Evolutionary conservation across 108 stramenopile genomes (phyloP).

Genomic region (Schizochytrium sp.): DNA sequence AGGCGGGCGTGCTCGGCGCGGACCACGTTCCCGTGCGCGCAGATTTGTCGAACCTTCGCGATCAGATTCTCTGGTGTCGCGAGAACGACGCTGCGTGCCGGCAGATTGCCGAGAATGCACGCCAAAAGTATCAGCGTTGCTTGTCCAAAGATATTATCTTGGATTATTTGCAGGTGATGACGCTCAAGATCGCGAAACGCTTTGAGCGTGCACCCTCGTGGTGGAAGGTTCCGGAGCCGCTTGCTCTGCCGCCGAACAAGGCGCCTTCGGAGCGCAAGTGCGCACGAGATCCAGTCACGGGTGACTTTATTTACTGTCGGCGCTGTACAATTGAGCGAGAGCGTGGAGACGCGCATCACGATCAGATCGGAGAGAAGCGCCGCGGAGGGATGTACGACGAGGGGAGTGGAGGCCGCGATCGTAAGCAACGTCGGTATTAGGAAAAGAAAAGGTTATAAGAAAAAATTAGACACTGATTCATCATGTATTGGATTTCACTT

Average conservation of each 20-base stretch:
- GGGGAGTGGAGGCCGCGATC: too few relatives aligned
- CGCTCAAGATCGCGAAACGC: conserved; percentile 63
- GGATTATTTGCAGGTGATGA: conserved; percentile 87
- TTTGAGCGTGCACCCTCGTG: conserved; percentile 31
- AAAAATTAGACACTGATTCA: too few relatives aligned
- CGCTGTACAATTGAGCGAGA: background rate
- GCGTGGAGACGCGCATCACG: too few relatives aligned
- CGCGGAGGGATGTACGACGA: too few relatives aligned
- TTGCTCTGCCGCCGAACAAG: background rate
- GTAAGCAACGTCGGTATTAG: too few relatives aligned
- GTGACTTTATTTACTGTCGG: background rate
- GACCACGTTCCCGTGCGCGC: conserved; percentile 94
- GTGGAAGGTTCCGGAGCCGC: background rate
- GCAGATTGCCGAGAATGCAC: conserved; percentile 51
- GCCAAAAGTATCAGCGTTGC: conserved; percentile 32
- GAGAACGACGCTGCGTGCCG: conserved; percentile 85
- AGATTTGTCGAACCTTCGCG: conserved; percentile 88
- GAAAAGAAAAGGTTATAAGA: too few relatives aligned
- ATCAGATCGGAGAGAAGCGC: too few relatives aligned
- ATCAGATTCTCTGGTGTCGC: conserved; percentile 92
- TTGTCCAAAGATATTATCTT: conserved; percentile 61
- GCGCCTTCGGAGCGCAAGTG: background rate
- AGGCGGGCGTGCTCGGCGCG: conserved; percentile 22
- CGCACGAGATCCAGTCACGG: background rate
- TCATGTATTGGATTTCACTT: too few relatives aligned